Conservation (phyloP, 73 alveolate genomes). For the Durusdinium trenchii region DNA sequence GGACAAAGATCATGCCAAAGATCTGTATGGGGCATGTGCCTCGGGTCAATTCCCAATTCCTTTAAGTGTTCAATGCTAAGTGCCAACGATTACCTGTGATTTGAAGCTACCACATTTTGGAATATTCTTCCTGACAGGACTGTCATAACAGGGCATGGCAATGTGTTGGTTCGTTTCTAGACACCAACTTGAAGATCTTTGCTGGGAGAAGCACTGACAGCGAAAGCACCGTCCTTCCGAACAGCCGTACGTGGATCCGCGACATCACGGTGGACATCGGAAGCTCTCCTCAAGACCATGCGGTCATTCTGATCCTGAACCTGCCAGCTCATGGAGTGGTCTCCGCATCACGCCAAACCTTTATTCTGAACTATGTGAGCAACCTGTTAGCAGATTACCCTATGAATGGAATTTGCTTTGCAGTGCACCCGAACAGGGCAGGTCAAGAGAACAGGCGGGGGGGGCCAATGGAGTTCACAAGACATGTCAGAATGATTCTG, state of each 20-base stretch:
- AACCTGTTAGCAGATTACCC: not conserved
- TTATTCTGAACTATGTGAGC: not conserved
- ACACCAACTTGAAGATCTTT: not conserved
- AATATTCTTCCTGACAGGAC: too few relatives aligned
- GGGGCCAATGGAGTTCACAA: too few relatives aligned
- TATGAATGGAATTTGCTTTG: not conserved
- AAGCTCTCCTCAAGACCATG: not conserved
- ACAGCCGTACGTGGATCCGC: not conserved
- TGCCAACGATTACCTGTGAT: too few relatives aligned
- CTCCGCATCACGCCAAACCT: not conserved
- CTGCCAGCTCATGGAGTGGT: not conserved
- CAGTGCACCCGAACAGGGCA: conserved; percentile 15
- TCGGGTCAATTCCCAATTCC: too few relatives aligned
- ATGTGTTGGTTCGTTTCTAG: not conserved
- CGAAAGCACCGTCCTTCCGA: not conserved
- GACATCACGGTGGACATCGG: not conserved
- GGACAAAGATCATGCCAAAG: not conserved
- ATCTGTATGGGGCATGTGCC: too few relatives aligned
- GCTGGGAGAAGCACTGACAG: not conserved
- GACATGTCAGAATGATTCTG: too few relatives aligned
- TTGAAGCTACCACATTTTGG: too few relatives aligned
- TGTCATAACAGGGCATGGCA: not conserved
- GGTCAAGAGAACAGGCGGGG: too few relatives aligned
- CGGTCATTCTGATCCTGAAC: not conserved
- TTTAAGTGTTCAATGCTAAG: too few relatives aligned